Evolutionary conservation across 2,329 filamentous ascomycete genomes (phyloP), one percentile per base, ranked within the genome.

Genomic region (Aspergillus sp.): DNA sequence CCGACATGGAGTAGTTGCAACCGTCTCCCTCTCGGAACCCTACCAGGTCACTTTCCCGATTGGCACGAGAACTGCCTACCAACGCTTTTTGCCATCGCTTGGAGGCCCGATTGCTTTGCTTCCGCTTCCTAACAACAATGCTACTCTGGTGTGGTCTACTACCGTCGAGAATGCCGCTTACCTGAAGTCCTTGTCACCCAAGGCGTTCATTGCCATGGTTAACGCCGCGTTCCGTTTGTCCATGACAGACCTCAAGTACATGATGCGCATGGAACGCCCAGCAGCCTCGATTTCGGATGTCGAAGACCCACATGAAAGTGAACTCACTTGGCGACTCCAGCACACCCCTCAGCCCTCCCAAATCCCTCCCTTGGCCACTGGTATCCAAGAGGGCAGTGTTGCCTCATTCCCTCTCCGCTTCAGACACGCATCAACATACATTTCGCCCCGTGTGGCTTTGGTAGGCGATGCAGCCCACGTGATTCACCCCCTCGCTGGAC

Each of bases 381-480:
- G 74, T 26, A 82, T 96, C 1, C 90, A 97, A 64, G 76, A 85
- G 42, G 83, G 84, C 54, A 89, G 82, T 12, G 74, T 94, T 10
- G 91, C 93, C 1, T 90, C 88, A 0, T 98, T 98, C 68, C 93
- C 93, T 0, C 78, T 98, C 12, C 88, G 86, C 60, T 77, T 97
- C 72, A 84, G 90, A 27, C 93, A 98, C 64, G 90, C 91, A n/a
- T 88, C 94, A 59, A 89, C 88, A 1, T 98, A 98, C 62, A 86
- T 88, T 34, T 86, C 83, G 33, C 89, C 95, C 59, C 85, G 93
- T n/a, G 75, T 96, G 7, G 93, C 90, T 1, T 79, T 98, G 1
- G 82, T 98, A 31, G 93, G 93, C 48, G 93, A 98, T 53, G 93
- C 93, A 1, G 93, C 93, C 6, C 93, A 98, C 65, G 95, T 90